Evolutionary conservation across 306 rosid species (phyloP).

Genomic region (Prunus mira): DNA sequence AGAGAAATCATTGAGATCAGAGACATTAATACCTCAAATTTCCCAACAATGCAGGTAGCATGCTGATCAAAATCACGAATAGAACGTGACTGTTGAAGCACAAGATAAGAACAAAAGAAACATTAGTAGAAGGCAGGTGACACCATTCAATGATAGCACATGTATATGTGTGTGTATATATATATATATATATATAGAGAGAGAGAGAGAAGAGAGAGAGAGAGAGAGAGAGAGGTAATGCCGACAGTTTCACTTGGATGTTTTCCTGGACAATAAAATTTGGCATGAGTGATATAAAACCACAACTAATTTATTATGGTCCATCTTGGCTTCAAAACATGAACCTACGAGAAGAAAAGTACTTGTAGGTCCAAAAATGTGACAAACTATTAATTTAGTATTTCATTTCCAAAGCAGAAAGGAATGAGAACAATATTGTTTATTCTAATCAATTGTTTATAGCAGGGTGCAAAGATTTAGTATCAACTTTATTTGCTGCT

Average conservation of each 20-base stretch:
- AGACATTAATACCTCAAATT: slow-evolving; percentile 64
- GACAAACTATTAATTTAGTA: not conserved
- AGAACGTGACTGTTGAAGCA: slow-evolving; percentile 63
- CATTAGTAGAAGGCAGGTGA: slow-evolving; percentile 4
- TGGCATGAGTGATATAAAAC: not conserved
- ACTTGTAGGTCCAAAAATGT: not conserved
- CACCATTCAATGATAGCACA: not conserved
- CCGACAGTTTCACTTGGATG: not conserved
- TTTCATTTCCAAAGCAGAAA: not conserved
- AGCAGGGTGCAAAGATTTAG: not conserved
- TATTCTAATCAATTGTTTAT: not conserved
- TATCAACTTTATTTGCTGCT: not conserved
- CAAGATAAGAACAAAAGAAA: slow-evolving; percentile 23
- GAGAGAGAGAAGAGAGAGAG: not conserved
- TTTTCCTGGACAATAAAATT: not conserved
- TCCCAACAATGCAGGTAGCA: slow-evolving; percentile 83
- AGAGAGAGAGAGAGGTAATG: not conserved
- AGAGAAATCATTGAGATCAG: slow-evolving; percentile 10
- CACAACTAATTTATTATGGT: not conserved
- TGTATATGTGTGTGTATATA: not conserved
- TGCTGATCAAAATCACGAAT: slow-evolving; percentile 88
- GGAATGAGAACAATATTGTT: not conserved
- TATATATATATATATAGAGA: not conserved
- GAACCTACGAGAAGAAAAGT: not conserved
- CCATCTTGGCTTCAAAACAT: not conserved